Base-by-base conservation (phyloP, 805 yeast genomes). In the Yamadazyma kitorensis region DNA sequence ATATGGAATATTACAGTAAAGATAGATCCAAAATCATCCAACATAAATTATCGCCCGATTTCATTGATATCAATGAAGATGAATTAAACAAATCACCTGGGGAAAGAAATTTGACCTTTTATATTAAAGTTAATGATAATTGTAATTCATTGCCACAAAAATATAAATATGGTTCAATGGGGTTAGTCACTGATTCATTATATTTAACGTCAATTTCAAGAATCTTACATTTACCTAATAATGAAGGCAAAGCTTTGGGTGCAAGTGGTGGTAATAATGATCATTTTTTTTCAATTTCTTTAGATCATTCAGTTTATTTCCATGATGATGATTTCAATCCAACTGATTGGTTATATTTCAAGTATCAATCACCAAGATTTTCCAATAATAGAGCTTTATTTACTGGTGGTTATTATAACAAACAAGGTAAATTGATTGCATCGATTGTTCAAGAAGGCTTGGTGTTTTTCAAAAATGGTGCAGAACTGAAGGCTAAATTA, bases 311-410 rank as follows among this genome's bases (percentile, higher is more conserved):
- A 5, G 47, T 61, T 6, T 61, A 51, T 34, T 58, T 61, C 41
- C 68, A 61, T 39, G 66, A 61, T 33, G 62, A 55, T 32, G 50
- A 45, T 17, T 59, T 61, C 39, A 60, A 59, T 31, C 64, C 64
- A 6, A 50, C 51, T 10, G 43, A 55, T 6, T 61, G 68, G 68
- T 36, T 49, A 9, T 55, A 48, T 37, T 55, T 54, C 38, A 45
- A 41, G n/a, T 59, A 48, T 39, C 40, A 33, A 17, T 52, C 60
- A 1, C 63, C 62, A 5, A 43, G 62, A 23, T 33, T 37, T 19
- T 36, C 52, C 26, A 59, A 60, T 37, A 59, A 58, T 43, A 46
- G 66, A 24, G 66, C 49, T 6, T 37, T 58, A 24, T 40, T 58
- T 16, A 49, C 47, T 15, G 66, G 57, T 4, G 44, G 52, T 12